Evolutionary conservation across 2,329 filamentous ascomycete genomes (phyloP).

Genomic region (Fusarium tjaetaba): DNA sequence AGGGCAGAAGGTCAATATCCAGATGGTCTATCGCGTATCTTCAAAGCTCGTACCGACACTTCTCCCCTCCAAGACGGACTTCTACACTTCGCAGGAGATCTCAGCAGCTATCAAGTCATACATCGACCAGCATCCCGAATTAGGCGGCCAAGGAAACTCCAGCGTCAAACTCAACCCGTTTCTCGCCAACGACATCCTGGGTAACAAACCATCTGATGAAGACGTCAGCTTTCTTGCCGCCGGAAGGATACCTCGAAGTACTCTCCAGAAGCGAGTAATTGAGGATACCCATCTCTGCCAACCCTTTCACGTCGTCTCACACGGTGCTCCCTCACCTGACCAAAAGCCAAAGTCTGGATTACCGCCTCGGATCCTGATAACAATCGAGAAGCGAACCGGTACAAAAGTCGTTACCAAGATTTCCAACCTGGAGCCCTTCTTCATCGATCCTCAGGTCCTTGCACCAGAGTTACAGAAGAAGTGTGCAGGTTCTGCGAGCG

Average conservation of each 20-base stretch:
- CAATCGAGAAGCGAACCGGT: constrained; percentile 38
- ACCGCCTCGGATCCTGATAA: constrained; percentile 31
- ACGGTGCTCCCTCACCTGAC: constrained; percentile 6
- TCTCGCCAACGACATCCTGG: constrained; percentile 33
- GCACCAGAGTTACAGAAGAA: constrained; percentile 39
- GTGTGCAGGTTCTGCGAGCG: constrained; percentile 36
- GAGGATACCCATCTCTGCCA: constrained; percentile 35
- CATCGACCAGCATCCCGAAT: constrained; percentile 31
- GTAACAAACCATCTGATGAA: constrained; percentile 29
- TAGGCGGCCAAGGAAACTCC: constrained; percentile 29
- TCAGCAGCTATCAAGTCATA: constrained; percentile 36
- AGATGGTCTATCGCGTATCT: constrained; percentile 30
- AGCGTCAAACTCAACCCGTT: constrained; percentile 34
- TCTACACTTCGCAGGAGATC: constrained; percentile 29
- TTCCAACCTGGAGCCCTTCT: constrained; percentile 37
- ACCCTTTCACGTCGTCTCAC: constrained; percentile 31
- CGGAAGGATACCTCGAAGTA: constrained; percentile 31
- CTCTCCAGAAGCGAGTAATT: constrained; percentile 32
- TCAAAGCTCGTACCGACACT: constrained; percentile 34
- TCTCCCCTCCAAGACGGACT: constrained; percentile 36
- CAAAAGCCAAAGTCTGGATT: constrained; percentile 36
- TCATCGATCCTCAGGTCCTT: constrained; percentile 33
- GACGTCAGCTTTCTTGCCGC: constrained; percentile 28
- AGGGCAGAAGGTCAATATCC: constrained; percentile 24
- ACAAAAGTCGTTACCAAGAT: constrained; percentile 40